Conservation (phyloP, 441 rosid species). For the Pelargonium myrrhifolium region DNA sequence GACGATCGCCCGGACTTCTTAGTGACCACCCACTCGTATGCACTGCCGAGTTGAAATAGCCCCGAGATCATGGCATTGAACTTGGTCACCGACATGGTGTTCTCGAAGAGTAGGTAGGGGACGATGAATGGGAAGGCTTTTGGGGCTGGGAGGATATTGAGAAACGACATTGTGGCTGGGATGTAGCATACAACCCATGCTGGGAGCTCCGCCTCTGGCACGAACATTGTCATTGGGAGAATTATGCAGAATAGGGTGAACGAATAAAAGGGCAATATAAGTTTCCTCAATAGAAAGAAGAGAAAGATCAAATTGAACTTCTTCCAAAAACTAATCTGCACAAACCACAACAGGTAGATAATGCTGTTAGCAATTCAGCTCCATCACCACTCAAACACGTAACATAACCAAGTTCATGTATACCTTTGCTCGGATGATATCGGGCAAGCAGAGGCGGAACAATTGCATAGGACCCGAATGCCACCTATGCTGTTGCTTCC, state of each 20-base stretch:
- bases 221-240: constrained; percentile 20
- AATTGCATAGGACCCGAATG: constrained; percentile 20
- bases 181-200: constrained; percentile 20
- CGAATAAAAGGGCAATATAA: constrained; percentile 18
- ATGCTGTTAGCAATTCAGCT: constrained; percentile 3
- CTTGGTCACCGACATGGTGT: constrained; percentile 21
- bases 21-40: constrained; percentile 15
- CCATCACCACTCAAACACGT: not conserved
- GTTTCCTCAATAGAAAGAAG: constrained; percentile 23
- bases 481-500: constrained; percentile 33
- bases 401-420: too few species aligned
- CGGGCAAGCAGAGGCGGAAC: constrained; percentile 18
- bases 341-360: constrained; percentile 44
- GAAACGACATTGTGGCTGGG: constrained; percentile 18
- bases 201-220: constrained; percentile 19
- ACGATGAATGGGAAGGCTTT: constrained; percentile 20
- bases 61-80: constrained; percentile 21
- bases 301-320: constrained; percentile 20
- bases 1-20: constrained; percentile 20
- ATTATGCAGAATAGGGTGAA: constrained; percentile 22
- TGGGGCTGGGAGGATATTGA: constrained; percentile 19
- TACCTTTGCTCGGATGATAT: constrained; percentile 18
- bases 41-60: constrained; percentile 12
- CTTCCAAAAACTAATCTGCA: constrained; percentile 19
- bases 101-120: too few species aligned